These are phyloP conservation scores for Amanita thiersii DNA, from an alignment of 768 basidiomycete species.

Conservation along the genomic window DNA sequence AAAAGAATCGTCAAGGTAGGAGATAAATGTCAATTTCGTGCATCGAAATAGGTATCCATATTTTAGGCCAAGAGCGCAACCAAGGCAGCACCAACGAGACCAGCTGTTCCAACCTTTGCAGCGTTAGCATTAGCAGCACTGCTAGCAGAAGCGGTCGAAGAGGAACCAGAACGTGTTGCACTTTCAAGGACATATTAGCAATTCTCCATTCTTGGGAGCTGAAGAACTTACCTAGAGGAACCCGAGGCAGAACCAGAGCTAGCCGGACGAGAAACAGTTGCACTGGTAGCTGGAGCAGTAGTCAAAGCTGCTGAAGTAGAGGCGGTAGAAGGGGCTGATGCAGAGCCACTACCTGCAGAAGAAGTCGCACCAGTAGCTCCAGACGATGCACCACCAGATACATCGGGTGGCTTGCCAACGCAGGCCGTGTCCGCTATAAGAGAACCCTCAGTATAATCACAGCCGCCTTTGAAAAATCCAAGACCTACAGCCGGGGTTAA, in stretches of 20 bases:
- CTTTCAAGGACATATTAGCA: neutral
- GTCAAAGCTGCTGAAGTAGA: slow-evolving; percentile 5
- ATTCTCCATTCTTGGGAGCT: neutral
- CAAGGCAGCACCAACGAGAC: slow-evolving; percentile 32
- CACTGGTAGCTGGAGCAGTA: slow-evolving; percentile 11
- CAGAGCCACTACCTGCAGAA: slow-evolving; percentile 2
- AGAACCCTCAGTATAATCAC: slow-evolving; percentile 13
- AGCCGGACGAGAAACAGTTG: neutral
- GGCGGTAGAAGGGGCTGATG: slow-evolving; percentile 11
- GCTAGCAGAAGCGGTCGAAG: slow-evolving; percentile 14
- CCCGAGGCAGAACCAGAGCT: neutral
- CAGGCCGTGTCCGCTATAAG: slow-evolving; percentile 17
- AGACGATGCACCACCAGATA: slow-evolving; percentile 14
- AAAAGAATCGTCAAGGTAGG: slow-evolving; percentile 5
- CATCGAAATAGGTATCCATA: neutral
- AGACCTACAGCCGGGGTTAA: slow-evolving; percentile 43
- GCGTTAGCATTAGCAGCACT: slow-evolving; percentile 22
- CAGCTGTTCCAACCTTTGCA: slow-evolving; percentile 30
- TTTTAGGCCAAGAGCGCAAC: slow-evolving; percentile 35
- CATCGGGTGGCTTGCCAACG: slow-evolving; percentile 12
- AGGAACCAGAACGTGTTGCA: neutral
- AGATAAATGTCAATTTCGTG: slow-evolving; percentile 4
- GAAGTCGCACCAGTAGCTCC: slow-evolving; percentile 12
- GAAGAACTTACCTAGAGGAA: neutral
- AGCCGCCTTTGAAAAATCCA: neutral